Conservation (phyloP, 208 protist genomes). For the Phytomonas sp. region DNA sequence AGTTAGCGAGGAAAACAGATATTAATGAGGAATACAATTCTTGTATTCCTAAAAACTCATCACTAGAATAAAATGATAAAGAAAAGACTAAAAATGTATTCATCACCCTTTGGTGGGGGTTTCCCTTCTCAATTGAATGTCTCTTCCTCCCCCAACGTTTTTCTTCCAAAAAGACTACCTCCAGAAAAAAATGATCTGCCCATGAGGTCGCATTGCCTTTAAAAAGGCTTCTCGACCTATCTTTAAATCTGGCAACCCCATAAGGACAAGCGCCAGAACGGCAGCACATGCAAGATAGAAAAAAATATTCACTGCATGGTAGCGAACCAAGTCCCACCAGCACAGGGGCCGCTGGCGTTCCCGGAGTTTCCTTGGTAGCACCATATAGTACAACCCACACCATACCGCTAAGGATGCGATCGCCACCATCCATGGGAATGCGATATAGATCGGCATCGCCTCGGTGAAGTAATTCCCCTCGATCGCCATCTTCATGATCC, state of each 20-base stretch:
- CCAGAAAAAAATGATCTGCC: conserved; percentile 47
- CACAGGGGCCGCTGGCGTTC: conserved; percentile 16
- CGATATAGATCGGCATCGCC: conserved; percentile 57
- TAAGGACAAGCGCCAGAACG: conserved; percentile 56
- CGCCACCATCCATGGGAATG: conserved; percentile 58
- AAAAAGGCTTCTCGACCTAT: conserved; percentile 56
- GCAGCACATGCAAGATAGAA: conserved; percentile 45
- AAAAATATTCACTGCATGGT: conserved; percentile 35
- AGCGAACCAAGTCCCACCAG: neutral
- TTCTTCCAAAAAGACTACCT: conserved; percentile 13
- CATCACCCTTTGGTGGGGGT: neutral
- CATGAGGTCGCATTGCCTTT: conserved; percentile 44
- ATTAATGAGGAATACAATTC: neutral
- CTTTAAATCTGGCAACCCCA: conserved; percentile 79
- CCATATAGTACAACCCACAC: conserved; percentile 48
- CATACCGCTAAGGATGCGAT: conserved; percentile 45
- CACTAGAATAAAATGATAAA: neutral
- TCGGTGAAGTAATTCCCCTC: conserved; percentile 77
- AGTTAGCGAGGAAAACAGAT: neutral
- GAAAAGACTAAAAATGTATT: neutral
- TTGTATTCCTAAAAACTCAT: neutral
- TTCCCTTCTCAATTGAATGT: neutral
- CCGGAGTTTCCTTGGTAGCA: conserved; percentile 32
- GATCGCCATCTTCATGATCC: conserved; percentile 55
- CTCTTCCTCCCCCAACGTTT: neutral